Evolutionary conservation across 768 basidiomycete genomes (phyloP), one percentile per base, ranked within the genome.

Genomic region (Mycena indigotica): DNA sequence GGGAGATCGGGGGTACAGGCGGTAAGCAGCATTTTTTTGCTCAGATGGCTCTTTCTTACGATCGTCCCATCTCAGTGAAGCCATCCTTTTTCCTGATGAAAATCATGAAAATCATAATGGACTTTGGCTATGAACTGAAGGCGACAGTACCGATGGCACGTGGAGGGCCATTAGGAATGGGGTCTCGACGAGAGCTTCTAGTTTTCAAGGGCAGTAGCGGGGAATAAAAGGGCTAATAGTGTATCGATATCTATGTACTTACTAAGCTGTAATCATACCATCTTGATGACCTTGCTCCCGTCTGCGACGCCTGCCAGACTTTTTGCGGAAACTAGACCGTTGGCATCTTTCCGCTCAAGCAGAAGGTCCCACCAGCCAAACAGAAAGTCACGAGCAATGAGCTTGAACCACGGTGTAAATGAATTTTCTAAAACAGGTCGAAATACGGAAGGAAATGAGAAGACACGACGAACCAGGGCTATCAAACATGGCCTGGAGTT

Each of bases 281-380:
- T 88, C 72, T 81, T 86, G 60, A 93, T 71, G 5, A 95, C 89
- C 67, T 84, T 87, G 53, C 79, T 83, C 10, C 88, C 87, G 62
- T 93, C 89, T 4, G 80, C 88, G 19, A 90, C 63, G 3, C 84
- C 88, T 6, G 71, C 79, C 4, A 90, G 76, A 62, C 78, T 85
- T 67, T 85, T 83, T 1, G 89, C 88, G n/a, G 71, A 68, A 10
- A 93, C 78, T 23, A 80, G 76, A 6, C 89, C 90, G 17, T 84
- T 66, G 13, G 58, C 62, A 58, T 77, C 77, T 69, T 77, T 84
- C 32, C 90, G 85, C 53, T 75, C 76, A 60, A 89, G 67, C 40
- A 99, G 84, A 59, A 90, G 88, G 67, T 97, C 94, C 97, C 97
- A 99, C 97, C 97, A 99, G 23, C 91, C 93, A 69, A 95, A 98